A percentile compares a stretch with the other conserved stretches of the same genome.
phyloP scores from a whole-genome alignment of 179 eudicot species.

The Drosera spatulata region DNA sequence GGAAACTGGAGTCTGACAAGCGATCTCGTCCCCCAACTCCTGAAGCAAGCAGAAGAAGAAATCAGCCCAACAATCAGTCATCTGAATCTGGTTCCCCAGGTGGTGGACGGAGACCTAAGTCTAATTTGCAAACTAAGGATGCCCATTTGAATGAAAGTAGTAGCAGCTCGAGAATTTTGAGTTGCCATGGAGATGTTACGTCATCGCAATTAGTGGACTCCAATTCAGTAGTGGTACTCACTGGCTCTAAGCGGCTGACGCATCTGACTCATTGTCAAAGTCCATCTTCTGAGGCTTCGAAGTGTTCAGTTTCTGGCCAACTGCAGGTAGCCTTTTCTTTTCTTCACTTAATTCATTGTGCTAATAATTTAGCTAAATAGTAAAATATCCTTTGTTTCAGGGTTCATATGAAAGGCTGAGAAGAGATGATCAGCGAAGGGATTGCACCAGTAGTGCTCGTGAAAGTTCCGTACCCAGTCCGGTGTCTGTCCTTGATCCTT shows the following conservation, averaged over 20 bases:
- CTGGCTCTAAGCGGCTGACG: conserved; percentile 20
- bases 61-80: conserved; percentile 35
- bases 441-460: conserved; percentile 22
- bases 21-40: conserved; percentile 79
- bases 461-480: conserved; percentile 71
- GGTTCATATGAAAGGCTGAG: conserved; percentile 25
- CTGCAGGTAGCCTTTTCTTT: conserved; percentile 21
- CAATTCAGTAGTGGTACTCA: conserved; percentile 29
- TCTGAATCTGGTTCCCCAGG: conserved; percentile 59
- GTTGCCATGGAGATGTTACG: conserved; percentile 25
- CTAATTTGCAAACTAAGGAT: conserved; percentile 29
- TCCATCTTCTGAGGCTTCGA: conserved; percentile 23
- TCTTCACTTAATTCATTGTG: background rate
- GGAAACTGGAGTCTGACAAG: conserved; percentile 26
- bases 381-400: conserved; percentile 28
- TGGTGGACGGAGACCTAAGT: conserved; percentile 54
- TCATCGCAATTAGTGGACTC: conserved; percentile 32
- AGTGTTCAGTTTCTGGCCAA: conserved; percentile 19
- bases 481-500: conserved; percentile 77
- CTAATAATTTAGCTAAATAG: conserved; percentile 7
- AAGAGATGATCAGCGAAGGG: conserved; percentile 32
- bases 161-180: conserved; percentile 21
- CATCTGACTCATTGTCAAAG: conserved; percentile 26
- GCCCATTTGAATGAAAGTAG: conserved; percentile 35
- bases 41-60: conserved; percentile 44